Conservation (phyloP, 345 rosid genomes). For the Arabis alpina region DNA sequence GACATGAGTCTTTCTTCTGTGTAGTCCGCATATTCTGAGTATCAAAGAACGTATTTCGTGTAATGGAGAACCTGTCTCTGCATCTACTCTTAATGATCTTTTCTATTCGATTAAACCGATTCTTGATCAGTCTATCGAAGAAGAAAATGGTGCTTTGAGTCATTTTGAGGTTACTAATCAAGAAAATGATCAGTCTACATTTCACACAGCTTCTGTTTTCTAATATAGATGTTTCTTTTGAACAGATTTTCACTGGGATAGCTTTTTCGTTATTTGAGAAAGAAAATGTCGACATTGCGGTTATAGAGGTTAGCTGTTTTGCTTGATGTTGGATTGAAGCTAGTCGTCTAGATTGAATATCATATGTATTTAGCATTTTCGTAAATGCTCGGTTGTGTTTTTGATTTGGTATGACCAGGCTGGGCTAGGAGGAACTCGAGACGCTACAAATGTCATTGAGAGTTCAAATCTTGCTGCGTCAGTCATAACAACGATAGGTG, state of each 20-base stretch:
- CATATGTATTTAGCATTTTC: neutral
- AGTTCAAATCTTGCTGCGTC: slow-evolving; percentile 68
- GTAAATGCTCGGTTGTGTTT: neutral
- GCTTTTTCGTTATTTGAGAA: slow-evolving; percentile 76
- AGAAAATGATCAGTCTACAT: no score
- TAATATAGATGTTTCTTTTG: slow-evolving; percentile 6
- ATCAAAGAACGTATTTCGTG: slow-evolving; percentile 79
- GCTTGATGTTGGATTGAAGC: neutral
- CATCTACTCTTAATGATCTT: slow-evolving; percentile 55
- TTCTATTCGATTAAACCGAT: slow-evolving; percentile 57
- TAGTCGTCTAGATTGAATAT: neutral
- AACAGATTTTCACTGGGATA: slow-evolving; percentile 84
- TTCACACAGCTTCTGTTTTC: neutral
- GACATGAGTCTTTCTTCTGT: slow-evolving; percentile 16
- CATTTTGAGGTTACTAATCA: slow-evolving; percentile 93
- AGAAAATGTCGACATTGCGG: slow-evolving; percentile 75
- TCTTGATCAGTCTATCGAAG: slow-evolving; percentile 61
- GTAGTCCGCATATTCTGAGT: slow-evolving; percentile 80
- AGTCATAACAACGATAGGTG: slow-evolving; percentile 78
- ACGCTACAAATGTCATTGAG: slow-evolving; percentile 77
- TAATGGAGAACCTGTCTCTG: slow-evolving; percentile 67
- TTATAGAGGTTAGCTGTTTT: slow-evolving; percentile 65
- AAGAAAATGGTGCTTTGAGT: slow-evolving; percentile 69
- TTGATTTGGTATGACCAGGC: slow-evolving; percentile 51
- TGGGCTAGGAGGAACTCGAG: slow-evolving; percentile 45